Conservation (phyloP, 108 stramenopile genomes). For the Fistulifera pelliculosa region DNA sequence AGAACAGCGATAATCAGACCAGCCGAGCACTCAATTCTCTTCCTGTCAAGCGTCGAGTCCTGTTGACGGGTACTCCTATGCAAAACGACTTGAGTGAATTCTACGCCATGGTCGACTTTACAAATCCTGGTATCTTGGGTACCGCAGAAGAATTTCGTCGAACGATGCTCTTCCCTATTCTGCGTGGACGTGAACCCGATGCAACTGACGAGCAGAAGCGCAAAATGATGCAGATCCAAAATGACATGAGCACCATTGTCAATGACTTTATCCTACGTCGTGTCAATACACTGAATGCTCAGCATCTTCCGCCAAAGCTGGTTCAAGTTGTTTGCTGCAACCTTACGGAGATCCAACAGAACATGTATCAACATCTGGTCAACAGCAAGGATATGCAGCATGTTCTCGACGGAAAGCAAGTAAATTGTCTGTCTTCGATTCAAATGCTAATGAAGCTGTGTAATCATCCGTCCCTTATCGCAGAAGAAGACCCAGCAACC, state of each 20-base stretch:
- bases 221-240: conserved; percentile 77
- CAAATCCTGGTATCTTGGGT: conserved; percentile 86
- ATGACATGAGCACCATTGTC: conserved; percentile 84
- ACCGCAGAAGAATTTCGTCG: conserved; percentile 82
- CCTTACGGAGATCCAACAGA: conserved; percentile 88
- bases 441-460: conserved; percentile 94
- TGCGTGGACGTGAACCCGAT: conserved; percentile 93
- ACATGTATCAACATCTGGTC: conserved; percentile 92
- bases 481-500: conserved; percentile 48
- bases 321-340: conserved; percentile 98
- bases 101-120: conserved; percentile 97
- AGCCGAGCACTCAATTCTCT: conserved; percentile 75
- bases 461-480: conserved; percentile 88
- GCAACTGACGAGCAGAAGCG: conserved; percentile 81
- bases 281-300: conserved; percentile 93
- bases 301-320: conserved; percentile 97
- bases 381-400: conserved; percentile 90
- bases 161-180: conserved; percentile 74
- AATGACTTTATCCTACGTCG: conserved; percentile 95
- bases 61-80: conserved; percentile 95
- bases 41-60: conserved; percentile 79
- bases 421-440: conserved; percentile 90
- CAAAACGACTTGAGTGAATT: conserved; percentile 95
- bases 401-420: conserved; percentile 94
- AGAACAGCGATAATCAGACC: conserved; percentile 95